These are phyloP conservation scores for Coprinopsis strossmayeri DNA, from an alignment of 768 basidiomycete species.

Conservation along the genomic window DNA sequence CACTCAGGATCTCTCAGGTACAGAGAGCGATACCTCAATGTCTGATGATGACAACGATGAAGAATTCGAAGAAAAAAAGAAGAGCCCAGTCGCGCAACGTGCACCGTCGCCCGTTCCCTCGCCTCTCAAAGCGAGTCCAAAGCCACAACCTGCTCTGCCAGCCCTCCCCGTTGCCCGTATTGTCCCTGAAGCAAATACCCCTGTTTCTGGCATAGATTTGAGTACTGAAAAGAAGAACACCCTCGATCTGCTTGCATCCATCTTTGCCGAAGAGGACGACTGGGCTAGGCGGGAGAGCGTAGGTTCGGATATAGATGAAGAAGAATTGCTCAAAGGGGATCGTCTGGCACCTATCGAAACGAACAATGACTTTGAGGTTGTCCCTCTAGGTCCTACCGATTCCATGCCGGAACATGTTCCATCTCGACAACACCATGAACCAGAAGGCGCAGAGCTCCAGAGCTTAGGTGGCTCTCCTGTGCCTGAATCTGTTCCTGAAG, in stretches of 20 bases:
- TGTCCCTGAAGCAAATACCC: neutral
- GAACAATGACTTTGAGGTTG: constrained; percentile 27
- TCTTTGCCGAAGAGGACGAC: constrained; percentile 48
- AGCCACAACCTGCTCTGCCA: constrained; percentile 6
- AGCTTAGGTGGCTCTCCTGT: constrained; percentile 11
- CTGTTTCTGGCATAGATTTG: constrained; percentile 24
- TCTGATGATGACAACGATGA: too few relatives aligned
- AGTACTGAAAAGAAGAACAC: constrained; percentile 37
- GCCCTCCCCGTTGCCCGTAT: neutral
- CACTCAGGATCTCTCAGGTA: too few relatives aligned
- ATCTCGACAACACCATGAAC: neutral
- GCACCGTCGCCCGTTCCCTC: neutral
- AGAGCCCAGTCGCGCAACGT: constrained; percentile 1
- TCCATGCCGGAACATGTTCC: constrained; percentile 5
- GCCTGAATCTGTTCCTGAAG: constrained; percentile 7
- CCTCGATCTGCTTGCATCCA: constrained; percentile 41
- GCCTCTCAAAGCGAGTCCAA: neutral
- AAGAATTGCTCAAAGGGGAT: constrained; percentile 22
- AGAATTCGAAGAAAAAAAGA: constrained; percentile 11
- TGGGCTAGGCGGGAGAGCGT: constrained; percentile 60
- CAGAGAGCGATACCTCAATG: too few relatives aligned
- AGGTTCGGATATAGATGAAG: constrained; percentile 49
- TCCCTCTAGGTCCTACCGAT: constrained; percentile 22
- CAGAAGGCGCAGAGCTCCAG: constrained; percentile 10
- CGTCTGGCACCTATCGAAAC: constrained; percentile 17